Percentiles rank a stretch among this genome's conserved stretches.
Evolutionary conservation across 805 yeast species (phyloP).

Genomic region (Hanseniaspora jakobsenii): DNA sequence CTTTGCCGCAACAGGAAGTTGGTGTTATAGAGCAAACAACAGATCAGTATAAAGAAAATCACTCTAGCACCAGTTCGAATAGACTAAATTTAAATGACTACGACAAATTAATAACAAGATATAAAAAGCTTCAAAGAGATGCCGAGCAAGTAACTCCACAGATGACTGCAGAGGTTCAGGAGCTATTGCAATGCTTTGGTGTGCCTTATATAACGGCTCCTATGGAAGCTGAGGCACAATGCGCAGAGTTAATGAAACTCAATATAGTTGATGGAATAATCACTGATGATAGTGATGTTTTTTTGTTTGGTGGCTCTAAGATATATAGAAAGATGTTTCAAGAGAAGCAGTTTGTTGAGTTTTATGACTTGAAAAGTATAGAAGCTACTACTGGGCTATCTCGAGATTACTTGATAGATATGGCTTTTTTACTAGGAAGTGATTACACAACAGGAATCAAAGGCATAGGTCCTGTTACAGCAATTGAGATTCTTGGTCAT

Average conservation of each 20-base stretch:
- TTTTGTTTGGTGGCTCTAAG: constrained; percentile 75
- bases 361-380: constrained; percentile 53
- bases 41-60: too few species aligned
- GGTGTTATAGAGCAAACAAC: too few species aligned
- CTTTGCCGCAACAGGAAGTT: too few species aligned
- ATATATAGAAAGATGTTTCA: constrained; percentile 89
- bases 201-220: constrained; percentile 94
- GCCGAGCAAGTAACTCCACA: constrained; percentile 79
- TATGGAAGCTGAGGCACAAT: constrained; percentile 98
- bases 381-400: constrained; percentile 50
- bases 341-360: constrained; percentile 84
- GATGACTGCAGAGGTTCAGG: constrained; percentile 87
- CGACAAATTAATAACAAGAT: too few species aligned
- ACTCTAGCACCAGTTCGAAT: too few species aligned
- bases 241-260: constrained; percentile 63
- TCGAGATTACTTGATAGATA: constrained; percentile 53
- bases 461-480: constrained; percentile 88
- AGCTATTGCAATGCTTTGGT: constrained; percentile 73
- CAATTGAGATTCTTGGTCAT: constrained; percentile 81
- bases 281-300: constrained; percentile 96
- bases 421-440: constrained; percentile 80
- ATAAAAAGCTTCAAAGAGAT: constrained; percentile 64
- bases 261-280: constrained; percentile 85
- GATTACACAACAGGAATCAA: constrained; percentile 90
- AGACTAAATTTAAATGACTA: too few species aligned